A percentile compares a stretch with the other conserved stretches of the same genome.
These are phyloP conservation scores for Recurvomyces mirabilis DNA, from an alignment of 495 filamentous ascomycete genomes.

Conservation along the genomic window DNA sequence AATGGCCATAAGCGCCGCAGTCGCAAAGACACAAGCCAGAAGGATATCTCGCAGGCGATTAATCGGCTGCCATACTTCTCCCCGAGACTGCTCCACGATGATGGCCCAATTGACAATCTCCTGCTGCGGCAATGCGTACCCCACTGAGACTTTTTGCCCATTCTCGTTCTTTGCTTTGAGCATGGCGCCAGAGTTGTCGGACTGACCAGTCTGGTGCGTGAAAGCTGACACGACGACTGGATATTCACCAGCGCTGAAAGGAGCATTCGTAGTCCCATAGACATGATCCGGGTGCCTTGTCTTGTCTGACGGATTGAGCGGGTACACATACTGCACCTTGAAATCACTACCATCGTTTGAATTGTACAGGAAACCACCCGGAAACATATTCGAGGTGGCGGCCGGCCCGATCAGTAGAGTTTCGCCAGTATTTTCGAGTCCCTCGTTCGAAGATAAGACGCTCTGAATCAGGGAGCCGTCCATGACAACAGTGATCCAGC, in stretches of 20 bases:
- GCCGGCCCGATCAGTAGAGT: constrained; percentile 57
- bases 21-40: constrained; percentile 74
- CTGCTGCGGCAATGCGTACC: constrained; percentile 54
- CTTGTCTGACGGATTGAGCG: constrained; percentile 23
- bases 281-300: constrained; percentile 41
- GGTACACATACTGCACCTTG: constrained; percentile 34
- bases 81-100: constrained; percentile 61
- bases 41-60: constrained; percentile 61
- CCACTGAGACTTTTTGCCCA: constrained; percentile 51
- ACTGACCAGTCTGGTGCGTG: constrained; percentile 42
- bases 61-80: constrained; percentile 69
- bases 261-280: constrained; percentile 33
- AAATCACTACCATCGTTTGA: constrained; percentile 17
- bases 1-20: constrained; percentile 40
- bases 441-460: constrained; percentile 50
- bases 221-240: constrained; percentile 46
- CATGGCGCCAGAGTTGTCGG: constrained; percentile 40
- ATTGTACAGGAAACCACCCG: constrained; percentile 24
- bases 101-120: constrained; percentile 67
- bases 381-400: constrained; percentile 54
- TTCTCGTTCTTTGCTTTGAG: constrained; percentile 63
- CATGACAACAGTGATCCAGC: constrained; percentile 64
- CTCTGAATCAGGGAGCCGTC: constrained; percentile 47
- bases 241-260: constrained; percentile 49
- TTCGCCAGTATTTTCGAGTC: constrained; percentile 54